Percentiles rank a stretch among this genome's conserved stretches.
phyloP scores from a whole-genome alignment of 352 stramenopile genomes.

The Globisporangium emineosum region DNA sequence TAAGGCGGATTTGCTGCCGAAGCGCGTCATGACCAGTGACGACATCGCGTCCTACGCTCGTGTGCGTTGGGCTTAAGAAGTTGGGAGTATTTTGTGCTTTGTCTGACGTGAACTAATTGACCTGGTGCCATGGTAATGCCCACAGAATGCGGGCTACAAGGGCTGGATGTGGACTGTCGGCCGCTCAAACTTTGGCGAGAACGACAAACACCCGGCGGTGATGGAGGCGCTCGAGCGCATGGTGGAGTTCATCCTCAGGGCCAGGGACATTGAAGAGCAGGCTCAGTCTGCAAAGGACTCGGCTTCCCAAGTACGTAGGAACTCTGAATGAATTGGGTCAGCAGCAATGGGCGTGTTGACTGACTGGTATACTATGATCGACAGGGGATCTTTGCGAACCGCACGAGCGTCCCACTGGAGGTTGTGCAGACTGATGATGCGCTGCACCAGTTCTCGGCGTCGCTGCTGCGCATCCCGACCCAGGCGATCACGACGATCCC shows the following conservation, averaged over 20 bases:
- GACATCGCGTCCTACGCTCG: conserved; percentile 79
- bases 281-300: conserved; percentile 25
- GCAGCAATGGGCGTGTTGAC: neutral
- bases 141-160: conserved; percentile 59
- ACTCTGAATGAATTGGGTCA: too few species aligned
- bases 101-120: conserved; percentile 1
- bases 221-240: conserved; percentile 72
- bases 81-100: neutral
- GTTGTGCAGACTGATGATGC: conserved; percentile 58
- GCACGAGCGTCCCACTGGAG: conserved; percentile 34
- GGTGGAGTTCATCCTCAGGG: conserved; percentile 54
- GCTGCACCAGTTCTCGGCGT: conserved; percentile 61
- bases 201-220: conserved; percentile 75
- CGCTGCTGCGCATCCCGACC: conserved; percentile 64
- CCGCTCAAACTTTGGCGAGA: conserved; percentile 72
- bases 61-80: conserved; percentile 18
- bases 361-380: neutral
- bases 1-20: conserved; percentile 82
- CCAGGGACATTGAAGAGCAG: conserved; percentile 34
- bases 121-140: neutral
- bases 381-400: conserved; percentile 45
- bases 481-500: conserved; percentile 77
- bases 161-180: conserved; percentile 87
- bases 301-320: conserved; percentile 27
- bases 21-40: conserved; percentile 84